Evolutionary conservation across 495 filamentous ascomycete species (phyloP).

Genomic region (Podospora pseudoanserina): DNA sequence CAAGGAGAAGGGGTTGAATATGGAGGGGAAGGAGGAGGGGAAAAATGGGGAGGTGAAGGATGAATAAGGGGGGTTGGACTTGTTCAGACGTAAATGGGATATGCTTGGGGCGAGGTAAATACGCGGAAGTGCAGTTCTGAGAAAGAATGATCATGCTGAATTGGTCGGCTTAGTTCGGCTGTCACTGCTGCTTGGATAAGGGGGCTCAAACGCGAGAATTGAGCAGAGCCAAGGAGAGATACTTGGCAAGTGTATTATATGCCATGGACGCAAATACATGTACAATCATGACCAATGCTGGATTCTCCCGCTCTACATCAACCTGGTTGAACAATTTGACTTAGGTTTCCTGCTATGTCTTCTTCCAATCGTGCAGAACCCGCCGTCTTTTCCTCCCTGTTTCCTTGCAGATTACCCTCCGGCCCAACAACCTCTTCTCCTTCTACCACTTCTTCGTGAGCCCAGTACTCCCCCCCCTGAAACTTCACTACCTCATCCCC

Average conservation of each 20-base stretch:
- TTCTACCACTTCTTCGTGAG: slow-evolving; percentile 18
- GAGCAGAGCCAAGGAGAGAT: background rate
- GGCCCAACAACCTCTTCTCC: background rate
- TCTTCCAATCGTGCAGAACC: no score
- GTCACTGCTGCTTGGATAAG: background rate
- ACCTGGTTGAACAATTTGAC: background rate
- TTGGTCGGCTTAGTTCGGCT: background rate
- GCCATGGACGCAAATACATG: background rate
- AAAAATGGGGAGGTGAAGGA: slow-evolving; percentile 26
- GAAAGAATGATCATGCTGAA: background rate
- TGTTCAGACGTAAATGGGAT: no score
- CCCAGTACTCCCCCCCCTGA: slow-evolving; percentile 69
- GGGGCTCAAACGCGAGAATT: background rate
- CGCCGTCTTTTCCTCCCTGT: background rate
- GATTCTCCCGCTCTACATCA: background rate
- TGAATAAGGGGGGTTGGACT: background rate
- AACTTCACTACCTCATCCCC: slow-evolving; percentile 84
- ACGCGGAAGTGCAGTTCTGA: background rate
- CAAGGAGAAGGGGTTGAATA: slow-evolving; percentile 44
- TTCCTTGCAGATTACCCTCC: no score
- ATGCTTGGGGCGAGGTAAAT: no score
- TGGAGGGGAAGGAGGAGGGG: slow-evolving; percentile 38
- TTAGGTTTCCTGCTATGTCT: no score
- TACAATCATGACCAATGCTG: background rate
- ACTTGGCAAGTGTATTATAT: background rate